Evolutionary conservation across 1,284 basidiomycete species (phyloP).

Genomic region (Trichosporon coremiiforme): DNA sequence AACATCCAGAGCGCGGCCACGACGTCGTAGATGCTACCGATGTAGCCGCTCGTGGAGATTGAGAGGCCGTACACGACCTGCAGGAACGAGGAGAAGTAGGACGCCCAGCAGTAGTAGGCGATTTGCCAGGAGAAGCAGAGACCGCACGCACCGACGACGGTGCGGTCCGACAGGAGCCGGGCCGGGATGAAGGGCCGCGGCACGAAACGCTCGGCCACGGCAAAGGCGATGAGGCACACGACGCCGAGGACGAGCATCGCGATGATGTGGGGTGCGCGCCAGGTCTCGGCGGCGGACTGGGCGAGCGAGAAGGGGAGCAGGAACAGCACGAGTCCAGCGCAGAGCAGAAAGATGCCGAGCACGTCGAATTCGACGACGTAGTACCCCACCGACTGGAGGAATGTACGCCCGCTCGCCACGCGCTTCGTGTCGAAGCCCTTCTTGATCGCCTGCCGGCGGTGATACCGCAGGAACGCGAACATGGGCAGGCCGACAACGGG

Average conservation of each 20-base stretch:
- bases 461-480: constrained; percentile 39
- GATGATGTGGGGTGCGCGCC: constrained; percentile 52
- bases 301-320: constrained; percentile 56
- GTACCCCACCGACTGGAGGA: constrained; percentile 44
- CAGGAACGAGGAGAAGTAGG: constrained; percentile 52
- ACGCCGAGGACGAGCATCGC: constrained; percentile 56
- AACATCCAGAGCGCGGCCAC: constrained; percentile 51
- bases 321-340: constrained; percentile 53
- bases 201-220: constrained; percentile 50
- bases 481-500: constrained; percentile 50
- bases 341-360: constrained; percentile 54
- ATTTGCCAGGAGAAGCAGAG: constrained; percentile 53
- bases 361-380: constrained; percentile 51
- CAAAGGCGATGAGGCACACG: constrained; percentile 49
- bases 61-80: constrained; percentile 53
- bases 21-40: constrained; percentile 54
- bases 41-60: constrained; percentile 54
- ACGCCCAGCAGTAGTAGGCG: constrained; percentile 49
- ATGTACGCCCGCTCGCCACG: constrained; percentile 29
- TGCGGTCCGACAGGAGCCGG: constrained; percentile 51
- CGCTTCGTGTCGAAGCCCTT: constrained; percentile 29
- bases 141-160: constrained; percentile 53
- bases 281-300: constrained; percentile 38
- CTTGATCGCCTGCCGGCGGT: constrained; percentile 41
- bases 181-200: constrained; percentile 54